phyloP scores from a whole-genome alignment of 192 early-diverging fungal genomes.

The Coemansia sp. region DNA sequence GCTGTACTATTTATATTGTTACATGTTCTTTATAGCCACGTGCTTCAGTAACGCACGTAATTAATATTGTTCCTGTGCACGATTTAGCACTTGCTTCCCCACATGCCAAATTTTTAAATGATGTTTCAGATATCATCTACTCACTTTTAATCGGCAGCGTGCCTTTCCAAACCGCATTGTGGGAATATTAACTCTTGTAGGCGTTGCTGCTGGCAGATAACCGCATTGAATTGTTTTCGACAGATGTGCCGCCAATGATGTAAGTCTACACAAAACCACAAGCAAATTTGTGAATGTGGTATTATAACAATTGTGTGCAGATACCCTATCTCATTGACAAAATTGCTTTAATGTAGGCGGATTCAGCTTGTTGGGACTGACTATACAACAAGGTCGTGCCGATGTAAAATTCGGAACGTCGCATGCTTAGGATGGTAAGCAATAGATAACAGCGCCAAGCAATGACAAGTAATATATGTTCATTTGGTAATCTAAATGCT shows the following conservation, averaged over 20 bases:
- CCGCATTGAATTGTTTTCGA: slow-evolving; percentile 71
- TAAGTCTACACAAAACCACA: slow-evolving; percentile 43
- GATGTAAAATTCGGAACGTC: slow-evolving; percentile 70
- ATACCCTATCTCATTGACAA: neutral
- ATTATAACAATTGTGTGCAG: neutral
- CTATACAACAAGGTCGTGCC: slow-evolving; percentile 68
- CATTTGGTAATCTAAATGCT: neutral
- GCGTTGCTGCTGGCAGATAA: slow-evolving; percentile 69
- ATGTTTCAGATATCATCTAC: neutral
- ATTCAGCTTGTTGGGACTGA: slow-evolving; percentile 68
- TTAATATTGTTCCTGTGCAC: neutral
- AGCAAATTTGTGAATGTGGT: neutral
- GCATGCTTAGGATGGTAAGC: slow-evolving; percentile 68
- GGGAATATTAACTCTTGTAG: slow-evolving; percentile 18
- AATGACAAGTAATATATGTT: too few species aligned
- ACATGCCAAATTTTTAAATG: neutral
- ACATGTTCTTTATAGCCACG: neutral
- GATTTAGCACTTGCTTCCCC: neutral
- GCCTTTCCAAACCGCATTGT: neutral
- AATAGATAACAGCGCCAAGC: neutral
- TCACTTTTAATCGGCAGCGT: neutral
- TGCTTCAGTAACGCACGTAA: neutral
- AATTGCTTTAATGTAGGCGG: slow-evolving; percentile 25
- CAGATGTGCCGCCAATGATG: slow-evolving; percentile 68
- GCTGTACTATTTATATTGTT: neutral